phyloP scores from a whole-genome alignment of 179 eudicot genomes.

The Pouteria campechiana region DNA sequence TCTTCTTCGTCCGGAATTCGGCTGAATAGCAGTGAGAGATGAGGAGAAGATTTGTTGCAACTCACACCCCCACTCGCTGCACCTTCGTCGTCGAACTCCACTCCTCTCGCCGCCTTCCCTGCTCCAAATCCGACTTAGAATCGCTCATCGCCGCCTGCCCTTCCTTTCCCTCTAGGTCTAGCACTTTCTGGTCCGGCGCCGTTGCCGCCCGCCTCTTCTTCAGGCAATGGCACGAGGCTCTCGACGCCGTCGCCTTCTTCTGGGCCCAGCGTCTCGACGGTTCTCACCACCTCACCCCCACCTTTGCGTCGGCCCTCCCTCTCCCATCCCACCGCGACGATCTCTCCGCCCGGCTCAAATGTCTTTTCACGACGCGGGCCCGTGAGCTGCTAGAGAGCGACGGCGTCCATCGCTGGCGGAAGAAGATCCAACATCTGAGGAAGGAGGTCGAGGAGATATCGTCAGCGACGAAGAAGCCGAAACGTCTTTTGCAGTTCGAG shows the following conservation, averaged over 20 bases:
- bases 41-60: too few species aligned
- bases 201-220: constrained; percentile 7
- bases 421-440: neutral
- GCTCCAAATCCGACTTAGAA: neutral
- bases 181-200: neutral
- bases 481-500: neutral
- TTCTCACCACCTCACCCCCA: constrained; percentile 7
- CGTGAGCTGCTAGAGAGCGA: constrained; percentile 9
- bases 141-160: constrained; percentile 3
- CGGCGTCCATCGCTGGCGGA: constrained; percentile 10
- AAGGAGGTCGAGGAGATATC: constrained; percentile 7
- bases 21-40: too few species aligned
- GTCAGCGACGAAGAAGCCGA: neutral
- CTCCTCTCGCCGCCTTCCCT: neutral
- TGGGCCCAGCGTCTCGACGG: constrained; percentile 17
- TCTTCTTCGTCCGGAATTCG: too few species aligned
- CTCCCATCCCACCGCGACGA: constrained; percentile 24
- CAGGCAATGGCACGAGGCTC: constrained; percentile 19
- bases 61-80: neutral
- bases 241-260: constrained; percentile 8
- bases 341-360: constrained; percentile 14
- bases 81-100: constrained; percentile 17
- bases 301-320: constrained; percentile 8
- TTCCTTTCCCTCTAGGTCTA: constrained; percentile 1
- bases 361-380: constrained; percentile 13